These are phyloP conservation scores for Paramecium octaurelia DNA, from an alignment of 73 alveolate species.

Conservation along the genomic window DNA sequence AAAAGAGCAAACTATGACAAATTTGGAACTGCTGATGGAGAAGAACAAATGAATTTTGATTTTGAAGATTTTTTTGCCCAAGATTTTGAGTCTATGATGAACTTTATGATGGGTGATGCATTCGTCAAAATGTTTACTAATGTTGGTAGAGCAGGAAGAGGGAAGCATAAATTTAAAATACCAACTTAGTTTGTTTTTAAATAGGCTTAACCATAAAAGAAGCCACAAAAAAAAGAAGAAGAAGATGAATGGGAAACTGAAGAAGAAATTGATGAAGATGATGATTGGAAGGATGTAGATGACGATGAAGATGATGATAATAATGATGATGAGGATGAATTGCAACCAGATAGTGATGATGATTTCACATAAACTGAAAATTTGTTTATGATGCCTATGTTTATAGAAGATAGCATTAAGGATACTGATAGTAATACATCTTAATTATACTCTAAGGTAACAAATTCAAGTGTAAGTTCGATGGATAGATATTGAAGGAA, in stretches of 20 bases:
- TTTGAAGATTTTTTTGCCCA: background rate
- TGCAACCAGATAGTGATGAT: background rate
- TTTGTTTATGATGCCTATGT: background rate
- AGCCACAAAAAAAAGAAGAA: background rate
- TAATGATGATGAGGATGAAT: background rate
- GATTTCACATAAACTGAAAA: background rate
- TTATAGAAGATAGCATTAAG: background rate
- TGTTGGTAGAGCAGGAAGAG: slow-evolving; percentile 1
- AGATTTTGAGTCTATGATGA: slow-evolving; percentile 20
- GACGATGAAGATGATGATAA: background rate
- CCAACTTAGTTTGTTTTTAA: background rate
- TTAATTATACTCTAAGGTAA: background rate
- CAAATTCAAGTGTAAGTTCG: slow-evolving; percentile 15
- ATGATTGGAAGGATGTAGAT: slow-evolving; percentile 1
- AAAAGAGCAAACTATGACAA: slow-evolving; percentile 34
- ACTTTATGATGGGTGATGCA: slow-evolving; percentile 37
- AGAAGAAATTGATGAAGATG: slow-evolving; percentile 43
- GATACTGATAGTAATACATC: background rate
- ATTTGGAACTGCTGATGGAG: slow-evolving; percentile 24
- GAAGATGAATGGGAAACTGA: slow-evolving; percentile 53
- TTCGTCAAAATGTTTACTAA: background rate
- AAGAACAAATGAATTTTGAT: background rate
- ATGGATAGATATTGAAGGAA: background rate
- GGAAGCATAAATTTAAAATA: background rate
- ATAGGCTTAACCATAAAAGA: background rate